These are phyloP conservation scores for Scutellaria galericulata DNA, from an alignment of 257 asterid species.

Conservation along the genomic window DNA sequence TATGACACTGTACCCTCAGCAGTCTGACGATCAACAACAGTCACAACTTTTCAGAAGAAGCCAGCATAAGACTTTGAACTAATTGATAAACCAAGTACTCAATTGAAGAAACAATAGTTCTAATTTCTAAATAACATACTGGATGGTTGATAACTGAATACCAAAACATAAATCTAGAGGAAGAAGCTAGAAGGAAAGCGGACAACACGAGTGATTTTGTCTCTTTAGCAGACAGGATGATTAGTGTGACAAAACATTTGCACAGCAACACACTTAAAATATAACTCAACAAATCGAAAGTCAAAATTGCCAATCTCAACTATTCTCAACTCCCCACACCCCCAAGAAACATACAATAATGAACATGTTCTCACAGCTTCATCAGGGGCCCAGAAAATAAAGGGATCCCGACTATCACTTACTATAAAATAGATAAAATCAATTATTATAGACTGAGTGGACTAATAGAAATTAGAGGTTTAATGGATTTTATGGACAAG, in stretches of 20 bases:
- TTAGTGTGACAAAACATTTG: neutral
- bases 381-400: neutral
- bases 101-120: neutral
- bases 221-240: neutral
- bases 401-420: neutral
- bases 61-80: constrained; percentile 7
- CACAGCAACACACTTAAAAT: neutral
- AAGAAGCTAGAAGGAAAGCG: neutral
- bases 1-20: neutral
- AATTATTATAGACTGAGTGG: neutral
- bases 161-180: neutral
- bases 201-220: neutral
- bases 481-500: neutral
- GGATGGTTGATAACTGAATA: neutral
- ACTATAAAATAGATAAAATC: neutral
- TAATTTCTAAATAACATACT: neutral
- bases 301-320: no score
- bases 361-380: neutral
- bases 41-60: neutral
- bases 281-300: neutral
- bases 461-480: neutral
- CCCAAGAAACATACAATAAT: neutral
- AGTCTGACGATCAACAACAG: neutral
- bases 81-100: neutral
- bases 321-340: neutral